Conservation (phyloP, 1,284 basidiomycete genomes). For the Anthracocystis walkeri region DNA sequence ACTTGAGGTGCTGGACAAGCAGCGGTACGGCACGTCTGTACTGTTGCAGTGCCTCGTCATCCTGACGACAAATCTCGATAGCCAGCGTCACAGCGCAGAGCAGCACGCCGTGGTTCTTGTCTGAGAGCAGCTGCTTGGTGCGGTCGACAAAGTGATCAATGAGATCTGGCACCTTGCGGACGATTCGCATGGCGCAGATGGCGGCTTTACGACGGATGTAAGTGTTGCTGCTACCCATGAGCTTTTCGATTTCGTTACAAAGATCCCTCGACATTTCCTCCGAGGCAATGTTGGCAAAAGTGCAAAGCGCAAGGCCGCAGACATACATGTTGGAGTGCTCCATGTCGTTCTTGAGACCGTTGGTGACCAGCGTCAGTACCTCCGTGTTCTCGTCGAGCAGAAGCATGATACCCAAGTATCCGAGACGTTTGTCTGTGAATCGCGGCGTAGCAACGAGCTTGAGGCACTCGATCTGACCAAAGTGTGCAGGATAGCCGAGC, state of each 20-base stretch:
- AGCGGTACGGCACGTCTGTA: constrained; percentile 93
- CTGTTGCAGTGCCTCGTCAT: constrained; percentile 80
- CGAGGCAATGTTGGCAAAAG: constrained; percentile 98
- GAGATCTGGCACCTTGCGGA: constrained; percentile 96
- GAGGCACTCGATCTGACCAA: constrained; percentile 99
- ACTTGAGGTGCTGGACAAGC: constrained; percentile 94
- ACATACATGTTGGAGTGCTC: constrained; percentile 99
- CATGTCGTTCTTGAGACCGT: constrained; percentile 99
- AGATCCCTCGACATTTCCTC: constrained; percentile 73
- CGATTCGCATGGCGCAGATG: constrained; percentile 93
- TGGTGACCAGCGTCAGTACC: constrained; percentile 96
- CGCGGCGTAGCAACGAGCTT: constrained; percentile 98
- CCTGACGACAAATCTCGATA: constrained; percentile 90
- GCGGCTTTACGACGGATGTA: constrained; percentile 99
- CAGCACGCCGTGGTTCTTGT: constrained; percentile 96
- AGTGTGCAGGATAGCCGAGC: constrained; percentile 98
- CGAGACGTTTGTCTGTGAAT: constrained; percentile 95
- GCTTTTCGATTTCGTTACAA: constrained; percentile 87
- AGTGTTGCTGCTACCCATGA: constrained; percentile 95
- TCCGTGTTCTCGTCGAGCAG: constrained; percentile 97
- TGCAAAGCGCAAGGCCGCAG: constrained; percentile 95
- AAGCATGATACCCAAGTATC: constrained; percentile 98
- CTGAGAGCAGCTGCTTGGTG: constrained; percentile 89
- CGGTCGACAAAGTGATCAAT: constrained; percentile 91
- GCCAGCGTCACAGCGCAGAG: constrained; percentile 93